These are phyloP conservation scores for Suillus sp. DNA, from an alignment of 768 basidiomycete genomes.

Conservation along the genomic window DNA sequence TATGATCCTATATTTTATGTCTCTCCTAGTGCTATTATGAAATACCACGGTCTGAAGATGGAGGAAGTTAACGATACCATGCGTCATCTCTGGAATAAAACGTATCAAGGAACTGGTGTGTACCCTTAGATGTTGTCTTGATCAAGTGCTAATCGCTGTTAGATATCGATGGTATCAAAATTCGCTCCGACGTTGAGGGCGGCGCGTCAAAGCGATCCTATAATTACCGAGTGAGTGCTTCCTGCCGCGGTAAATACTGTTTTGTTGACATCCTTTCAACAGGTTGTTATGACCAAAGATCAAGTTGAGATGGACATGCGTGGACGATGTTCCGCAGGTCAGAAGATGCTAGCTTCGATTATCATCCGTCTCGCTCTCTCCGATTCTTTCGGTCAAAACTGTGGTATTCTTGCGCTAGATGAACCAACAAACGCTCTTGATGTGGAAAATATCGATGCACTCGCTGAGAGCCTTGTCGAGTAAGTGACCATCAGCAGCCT, in stretches of 20 bases:
- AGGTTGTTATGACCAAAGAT: conserved; percentile 99
- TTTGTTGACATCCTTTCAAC: conserved; percentile 21
- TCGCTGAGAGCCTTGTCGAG: conserved; percentile 92
- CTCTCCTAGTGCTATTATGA: conserved; percentile 87
- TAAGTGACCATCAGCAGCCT: conserved; percentile 42
- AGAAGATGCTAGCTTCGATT: conserved; percentile 98
- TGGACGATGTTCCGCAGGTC: conserved; percentile 95
- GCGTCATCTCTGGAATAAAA: conserved; percentile 97
- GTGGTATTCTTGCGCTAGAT: conserved; percentile 95
- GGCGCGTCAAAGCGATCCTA: conserved; percentile 90
- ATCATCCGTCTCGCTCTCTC: conserved; percentile 96
- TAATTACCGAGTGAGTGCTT: conserved; percentile 81
- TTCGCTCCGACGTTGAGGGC: conserved; percentile 91
- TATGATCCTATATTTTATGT: conserved; percentile 19
- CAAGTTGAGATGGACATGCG: conserved; percentile 99
- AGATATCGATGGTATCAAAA: conserved; percentile 99
- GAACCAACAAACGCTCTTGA: conserved; percentile 99
- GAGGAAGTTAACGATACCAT: conserved; percentile 99
- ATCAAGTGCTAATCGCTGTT: conserved; percentile 17
- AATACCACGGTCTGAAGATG: conserved; percentile 97
- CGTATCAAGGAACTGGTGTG: conserved; percentile 96
- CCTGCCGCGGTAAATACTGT: conserved; percentile 9
- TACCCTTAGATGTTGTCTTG: conserved; percentile 16
- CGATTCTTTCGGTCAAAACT: conserved; percentile 96
- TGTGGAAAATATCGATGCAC: conserved; percentile 92